Conservation (phyloP, 257 asterid genomes). For the Forsythia suspensa region DNA sequence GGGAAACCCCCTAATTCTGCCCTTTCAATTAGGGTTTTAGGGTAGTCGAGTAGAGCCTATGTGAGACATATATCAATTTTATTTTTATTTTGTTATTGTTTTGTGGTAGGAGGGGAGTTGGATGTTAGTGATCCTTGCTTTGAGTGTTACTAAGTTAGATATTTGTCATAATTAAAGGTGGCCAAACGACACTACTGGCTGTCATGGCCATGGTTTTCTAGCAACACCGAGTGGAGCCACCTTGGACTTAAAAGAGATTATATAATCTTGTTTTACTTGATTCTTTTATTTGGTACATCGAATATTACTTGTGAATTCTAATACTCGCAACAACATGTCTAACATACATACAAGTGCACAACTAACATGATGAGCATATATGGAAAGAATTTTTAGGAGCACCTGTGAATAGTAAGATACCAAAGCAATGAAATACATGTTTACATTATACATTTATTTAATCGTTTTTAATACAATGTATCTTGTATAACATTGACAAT, state of each 20-base stretch:
- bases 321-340: neutral
- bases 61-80: too few relatives aligned
- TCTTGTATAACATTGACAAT: neutral
- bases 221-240: neutral
- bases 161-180: neutral
- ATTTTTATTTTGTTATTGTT: too few relatives aligned
- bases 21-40: too few relatives aligned
- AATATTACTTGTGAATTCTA: neutral
- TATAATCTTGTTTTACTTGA: neutral
- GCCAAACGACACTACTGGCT: too few relatives aligned
- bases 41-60: too few relatives aligned
- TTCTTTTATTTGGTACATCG: neutral
- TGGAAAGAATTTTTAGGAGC: neutral
- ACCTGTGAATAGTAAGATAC: neutral
- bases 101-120: too few relatives aligned
- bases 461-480: neutral
- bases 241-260: neutral
- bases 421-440: neutral
- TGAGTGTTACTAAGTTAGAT: too few relatives aligned
- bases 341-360: neutral
- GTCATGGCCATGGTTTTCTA: too few relatives aligned
- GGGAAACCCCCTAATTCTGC: too few relatives aligned
- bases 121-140: too few relatives aligned
- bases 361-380: neutral
- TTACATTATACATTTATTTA: neutral